These are phyloP conservation scores for Grigorovia jiainica DNA, from an alignment of 805 yeast species.

Conservation along the genomic window DNA sequence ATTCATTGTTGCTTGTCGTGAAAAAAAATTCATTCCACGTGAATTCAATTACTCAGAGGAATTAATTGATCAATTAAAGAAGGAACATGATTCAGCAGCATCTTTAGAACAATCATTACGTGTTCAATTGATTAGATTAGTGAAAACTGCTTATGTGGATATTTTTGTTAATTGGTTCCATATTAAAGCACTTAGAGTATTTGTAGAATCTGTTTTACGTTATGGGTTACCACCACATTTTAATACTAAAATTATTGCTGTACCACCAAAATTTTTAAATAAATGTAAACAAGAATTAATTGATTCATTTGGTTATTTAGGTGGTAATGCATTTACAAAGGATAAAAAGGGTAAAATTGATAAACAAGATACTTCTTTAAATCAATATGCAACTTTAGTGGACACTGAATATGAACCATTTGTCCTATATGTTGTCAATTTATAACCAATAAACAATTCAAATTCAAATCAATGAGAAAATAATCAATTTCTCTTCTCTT, in stretches of 20 bases:
- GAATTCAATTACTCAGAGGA: constrained; percentile 84
- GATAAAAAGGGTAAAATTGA: constrained; percentile 59
- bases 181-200: constrained; percentile 74
- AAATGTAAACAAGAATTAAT: constrained; percentile 64
- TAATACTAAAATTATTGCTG: constrained; percentile 39
- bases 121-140: constrained; percentile 71
- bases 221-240: constrained; percentile 96
- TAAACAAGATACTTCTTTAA: constrained; percentile 50
- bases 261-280: constrained; percentile 38
- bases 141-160: constrained; percentile 85
- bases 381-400: constrained; percentile 84
- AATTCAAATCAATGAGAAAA: neutral
- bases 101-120: constrained; percentile 63
- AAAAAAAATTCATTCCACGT: constrained; percentile 82
- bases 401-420: constrained; percentile 96
- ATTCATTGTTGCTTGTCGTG: constrained; percentile 65
- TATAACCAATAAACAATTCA: too few relatives aligned
- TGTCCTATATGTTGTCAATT: constrained; percentile 55
- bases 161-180: constrained; percentile 83
- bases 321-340: constrained; percentile 75
- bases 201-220: constrained; percentile 88
- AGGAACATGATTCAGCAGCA: constrained; percentile 69
- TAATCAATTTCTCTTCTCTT: neutral
- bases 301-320: constrained; percentile 75
- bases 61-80: constrained; percentile 55